Evolutionary conservation across 495 filamentous ascomycete genomes (phyloP).

Genomic region (Trichoderma erinaceum): DNA sequence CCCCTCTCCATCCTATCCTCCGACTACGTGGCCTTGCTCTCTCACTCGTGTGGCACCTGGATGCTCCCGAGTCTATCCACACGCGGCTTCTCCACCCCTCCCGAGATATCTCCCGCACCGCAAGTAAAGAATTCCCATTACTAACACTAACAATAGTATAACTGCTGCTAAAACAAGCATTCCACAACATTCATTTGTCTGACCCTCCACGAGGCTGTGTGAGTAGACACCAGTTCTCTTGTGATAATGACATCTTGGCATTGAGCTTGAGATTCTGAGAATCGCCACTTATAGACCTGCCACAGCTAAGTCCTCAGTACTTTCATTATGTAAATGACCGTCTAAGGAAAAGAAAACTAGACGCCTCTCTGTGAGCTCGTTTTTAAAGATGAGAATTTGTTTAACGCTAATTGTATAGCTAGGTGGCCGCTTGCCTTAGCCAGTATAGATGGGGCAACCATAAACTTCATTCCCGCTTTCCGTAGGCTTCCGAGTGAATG

Average conservation of each 20-base stretch:
- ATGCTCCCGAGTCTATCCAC: conserved; percentile 10
- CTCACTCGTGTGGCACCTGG: background rate
- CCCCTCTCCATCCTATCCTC: conserved; percentile 1
- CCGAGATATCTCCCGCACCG: conserved; percentile 1
- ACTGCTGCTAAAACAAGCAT: background rate
- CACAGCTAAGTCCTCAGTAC: too few species aligned
- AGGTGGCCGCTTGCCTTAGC: too few species aligned
- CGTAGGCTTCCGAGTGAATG: too few species aligned
- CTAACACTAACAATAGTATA: background rate
- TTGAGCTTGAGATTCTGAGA: background rate
- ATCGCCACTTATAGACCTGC: background rate
- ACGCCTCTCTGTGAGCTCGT: too few species aligned
- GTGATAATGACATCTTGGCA: background rate
- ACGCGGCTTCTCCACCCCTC: conserved; percentile 6
- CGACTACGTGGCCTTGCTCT: background rate
- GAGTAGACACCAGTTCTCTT: background rate
- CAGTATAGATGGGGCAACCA: too few species aligned
- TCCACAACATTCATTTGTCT: conserved; percentile 1
- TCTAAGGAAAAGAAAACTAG: too few species aligned
- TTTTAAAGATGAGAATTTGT: too few species aligned
- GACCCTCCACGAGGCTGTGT: conserved; percentile 11
- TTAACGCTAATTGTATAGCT: too few species aligned
- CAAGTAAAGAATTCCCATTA: background rate
- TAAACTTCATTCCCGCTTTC: too few species aligned
- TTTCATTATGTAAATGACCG: too few species aligned